Base-by-base conservation (phyloP, 1,284 basidiomycete genomes). In the Mycena sp. region DNA sequence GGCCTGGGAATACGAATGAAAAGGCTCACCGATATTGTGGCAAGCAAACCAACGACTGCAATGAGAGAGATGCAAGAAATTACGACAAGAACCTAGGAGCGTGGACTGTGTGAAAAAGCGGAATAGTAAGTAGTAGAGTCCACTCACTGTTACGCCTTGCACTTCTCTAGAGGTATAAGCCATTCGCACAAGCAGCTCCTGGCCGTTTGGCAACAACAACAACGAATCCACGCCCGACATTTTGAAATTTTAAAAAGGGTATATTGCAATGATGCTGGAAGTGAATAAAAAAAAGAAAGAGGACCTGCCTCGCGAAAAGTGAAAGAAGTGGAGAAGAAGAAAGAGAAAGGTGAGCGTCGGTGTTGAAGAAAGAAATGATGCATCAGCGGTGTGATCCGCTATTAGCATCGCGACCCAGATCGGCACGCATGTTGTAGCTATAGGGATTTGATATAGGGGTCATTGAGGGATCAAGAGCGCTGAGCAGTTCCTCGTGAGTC, bases 51-150 rank as follows among this genome's bases (percentile, higher is more conserved):
- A 16, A 77, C 65, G n/a, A 79, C 76, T 11, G 78, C 76, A 5
- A 76, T 43, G 21, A 80, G 64, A 32, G 79, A 81, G 23, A 80
- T 61, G 54, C 68, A 73, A 38, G 80, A 80, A 16, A 76, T 69
- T 11, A 76, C 73, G 41, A 81, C 72, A n/a, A 81, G 73, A 35
- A 73, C 69, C 76, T 78, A 60, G 16, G 41, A 14, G 2, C 25
- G 30, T 30, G 58, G 16, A 45, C n/a, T n/a, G n/a, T n/a, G n/a
- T n/a, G n/a, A n/a, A n/a, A n/a, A n/a, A n/a, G n/a, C n/a, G n/a
- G n/a, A n/a, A n/a, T n/a, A n/a, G n/a, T n/a, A n/a, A n/a, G n/a
- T 46, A 14, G 25, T 23, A 17, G 30, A 41, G 19, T 14, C 28
- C 5, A 26, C 35, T 19, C 40, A 77, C 75, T 49, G 68, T 69